Evolutionary conservation across 1,284 basidiomycete species (phyloP).

Genomic region (Ceratobasidium sp.): DNA sequence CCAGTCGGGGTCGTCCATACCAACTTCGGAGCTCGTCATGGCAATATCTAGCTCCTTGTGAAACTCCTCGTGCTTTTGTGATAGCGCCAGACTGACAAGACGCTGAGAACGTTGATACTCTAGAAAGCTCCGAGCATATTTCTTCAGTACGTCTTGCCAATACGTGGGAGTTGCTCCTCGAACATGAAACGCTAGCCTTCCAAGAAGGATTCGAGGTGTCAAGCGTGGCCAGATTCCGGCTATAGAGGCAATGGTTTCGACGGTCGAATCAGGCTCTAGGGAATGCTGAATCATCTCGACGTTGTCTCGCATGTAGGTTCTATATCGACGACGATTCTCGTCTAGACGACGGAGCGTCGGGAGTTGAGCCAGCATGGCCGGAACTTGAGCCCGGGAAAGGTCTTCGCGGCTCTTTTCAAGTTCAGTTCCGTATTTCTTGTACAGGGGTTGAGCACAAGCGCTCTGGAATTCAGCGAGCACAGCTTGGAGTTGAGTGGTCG

Average conservation of each 20-base stretch:
- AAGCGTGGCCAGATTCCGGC: slow-evolving; percentile 42
- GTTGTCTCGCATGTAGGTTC: too few relatives aligned
- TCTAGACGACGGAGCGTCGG: neutral
- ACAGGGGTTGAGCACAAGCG: neutral
- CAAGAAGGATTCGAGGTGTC: slow-evolving; percentile 15
- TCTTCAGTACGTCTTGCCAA: slow-evolving; percentile 2
- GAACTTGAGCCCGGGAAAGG: neutral
- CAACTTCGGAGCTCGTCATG: too few relatives aligned
- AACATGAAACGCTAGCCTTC: slow-evolving; percentile 6
- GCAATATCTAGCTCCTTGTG: slow-evolving; percentile 20
- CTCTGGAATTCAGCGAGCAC: neutral
- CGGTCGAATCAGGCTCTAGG: neutral
- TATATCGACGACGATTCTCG: neutral
- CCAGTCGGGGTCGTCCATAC: too few relatives aligned
- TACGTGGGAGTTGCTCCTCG: too few relatives aligned
- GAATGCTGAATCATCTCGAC: neutral
- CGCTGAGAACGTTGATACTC: slow-evolving; percentile 25
- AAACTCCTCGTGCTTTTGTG: slow-evolving; percentile 14
- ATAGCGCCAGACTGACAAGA: slow-evolving; percentile 1
- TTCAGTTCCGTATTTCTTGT: neutral
- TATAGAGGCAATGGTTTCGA: neutral
- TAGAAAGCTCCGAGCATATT: slow-evolving; percentile 18
- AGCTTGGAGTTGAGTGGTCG: neutral
- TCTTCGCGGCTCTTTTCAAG: neutral
- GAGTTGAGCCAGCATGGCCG: neutral